Base-by-base conservation (phyloP, 31 red algal genomes). In the Endocladia muricata region DNA sequence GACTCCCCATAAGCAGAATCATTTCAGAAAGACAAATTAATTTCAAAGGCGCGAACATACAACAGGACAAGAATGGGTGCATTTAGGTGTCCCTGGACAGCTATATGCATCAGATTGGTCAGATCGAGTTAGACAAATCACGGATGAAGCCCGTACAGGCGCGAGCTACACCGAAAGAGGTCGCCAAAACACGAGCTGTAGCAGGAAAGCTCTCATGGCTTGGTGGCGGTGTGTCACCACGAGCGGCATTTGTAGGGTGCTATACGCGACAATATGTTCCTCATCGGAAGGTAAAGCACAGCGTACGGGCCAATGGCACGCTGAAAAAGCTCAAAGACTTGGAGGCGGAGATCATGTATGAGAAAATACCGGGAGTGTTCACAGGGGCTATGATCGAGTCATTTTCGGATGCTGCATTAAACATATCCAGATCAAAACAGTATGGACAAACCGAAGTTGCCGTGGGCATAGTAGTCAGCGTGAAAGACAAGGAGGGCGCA, bases 221-320 rank as follows among this genome's bases (percentile, higher is more conserved):
- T 49, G 78, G 78, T 6, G 55, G 78, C 30, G 78, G 62, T 41
- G 61, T 38, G 44, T 49, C 70, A 40, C 80, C 80, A 8, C 66
- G 62, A 73, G 68, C 68, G 25, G 67, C 80, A 31, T 54, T 41
- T 26, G 39, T 70, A 8, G 66, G 68, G 23, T 84, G 68, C 31
- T 31, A 52, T 1, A 61, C 74, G 68, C 80, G 74, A 42, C 67
- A 84, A 48, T 2, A 42, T 28, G 30, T 74, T 7, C 55, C 80
- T n/a, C n/a, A n/a, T 31, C 3, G 6, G 22, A 82, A 3, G 11
- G 40, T 82, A 21, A 22, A 31, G 4, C 23, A 70, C 30, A 5
- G 68, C 2, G 1, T 68, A 5, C 9, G 56, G 11, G 78, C 78
- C 31, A 70, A 82, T 37, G 1, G 23, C 4, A 57, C 48, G 3